These are phyloP conservation scores for Carnegiea gigantea DNA, from an alignment of 179 eudicot genomes.

Conservation along the genomic window DNA sequence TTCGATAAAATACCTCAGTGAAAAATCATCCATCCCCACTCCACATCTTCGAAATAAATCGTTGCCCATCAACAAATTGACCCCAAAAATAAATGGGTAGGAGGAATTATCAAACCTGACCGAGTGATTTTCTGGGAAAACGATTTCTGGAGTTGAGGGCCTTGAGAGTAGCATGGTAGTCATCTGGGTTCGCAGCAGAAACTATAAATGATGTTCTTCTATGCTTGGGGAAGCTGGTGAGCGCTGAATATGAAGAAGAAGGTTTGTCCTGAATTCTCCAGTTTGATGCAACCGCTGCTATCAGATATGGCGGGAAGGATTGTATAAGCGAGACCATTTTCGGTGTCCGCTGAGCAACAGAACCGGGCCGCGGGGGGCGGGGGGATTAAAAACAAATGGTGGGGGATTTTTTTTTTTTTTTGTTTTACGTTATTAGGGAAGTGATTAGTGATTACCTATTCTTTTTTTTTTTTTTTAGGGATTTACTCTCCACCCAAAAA, in stretches of 20 bases:
- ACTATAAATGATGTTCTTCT: constrained; percentile 26
- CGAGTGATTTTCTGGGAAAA: constrained; percentile 84
- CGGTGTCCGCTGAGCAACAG: not conserved
- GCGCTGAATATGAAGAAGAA: constrained; percentile 20
- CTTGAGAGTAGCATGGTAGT: constrained; percentile 77
- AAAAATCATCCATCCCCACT: not conserved
- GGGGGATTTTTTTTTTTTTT: no score
- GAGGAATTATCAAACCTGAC: constrained; percentile 50
- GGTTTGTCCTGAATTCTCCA: constrained; percentile 20
- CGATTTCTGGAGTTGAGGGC: constrained; percentile 89
- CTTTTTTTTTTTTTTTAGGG: no score
- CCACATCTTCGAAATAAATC: not conserved
- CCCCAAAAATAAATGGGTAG: not conserved
- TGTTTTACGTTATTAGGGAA: not conserved
- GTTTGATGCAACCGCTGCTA: constrained; percentile 17
- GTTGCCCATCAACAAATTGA: constrained; percentile 11
- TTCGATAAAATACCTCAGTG: constrained; percentile 47
- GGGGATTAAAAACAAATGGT: not conserved
- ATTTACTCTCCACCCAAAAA: no score
- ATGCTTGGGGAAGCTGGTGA: constrained; percentile 15
- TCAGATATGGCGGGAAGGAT: constrained; percentile 36
- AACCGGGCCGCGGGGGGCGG: not conserved
- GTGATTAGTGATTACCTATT: not conserved
- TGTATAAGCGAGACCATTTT: constrained; percentile 28
- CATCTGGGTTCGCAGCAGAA: constrained; percentile 48